Percentiles rank a stretch among this genome's conserved stretches.
Evolutionary conservation across 2,329 filamentous ascomycete species (phyloP).

Genomic region (Paecilomyces dactylethromorphus): DNA sequence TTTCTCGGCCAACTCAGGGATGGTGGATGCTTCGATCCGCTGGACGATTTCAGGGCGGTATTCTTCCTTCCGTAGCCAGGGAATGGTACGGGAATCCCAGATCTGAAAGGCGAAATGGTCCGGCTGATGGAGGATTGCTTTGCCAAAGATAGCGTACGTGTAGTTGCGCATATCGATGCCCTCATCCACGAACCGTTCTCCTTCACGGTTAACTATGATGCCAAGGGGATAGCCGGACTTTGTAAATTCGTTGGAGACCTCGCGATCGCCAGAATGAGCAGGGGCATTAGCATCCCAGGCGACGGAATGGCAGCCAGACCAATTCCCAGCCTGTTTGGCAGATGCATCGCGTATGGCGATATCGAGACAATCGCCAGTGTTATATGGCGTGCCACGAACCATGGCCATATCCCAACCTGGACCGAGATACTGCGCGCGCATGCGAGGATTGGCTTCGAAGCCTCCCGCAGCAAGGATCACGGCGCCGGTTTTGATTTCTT

Average conservation of each 20-base stretch:
- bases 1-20: slow-evolving; percentile 52
- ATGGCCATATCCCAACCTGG: slow-evolving; percentile 57
- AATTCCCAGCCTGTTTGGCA: slow-evolving; percentile 52
- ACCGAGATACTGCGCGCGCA: slow-evolving; percentile 51
- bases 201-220: slow-evolving; percentile 55
- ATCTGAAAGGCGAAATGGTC: slow-evolving; percentile 56
- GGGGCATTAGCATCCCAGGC: slow-evolving; percentile 60
- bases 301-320: slow-evolving; percentile 59
- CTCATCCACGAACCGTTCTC: slow-evolving; percentile 60
- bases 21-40: slow-evolving; percentile 43
- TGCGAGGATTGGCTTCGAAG: slow-evolving; percentile 55
- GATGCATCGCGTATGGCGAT: slow-evolving; percentile 46
- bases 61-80: slow-evolving; percentile 55
- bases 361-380: slow-evolving; percentile 53
- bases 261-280: slow-evolving; percentile 48
- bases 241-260: slow-evolving; percentile 60
- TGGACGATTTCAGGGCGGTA: slow-evolving; percentile 54
- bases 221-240: slow-evolving; percentile 64
- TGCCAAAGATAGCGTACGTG: slow-evolving; percentile 61
- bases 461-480: slow-evolving; percentile 47
- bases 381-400: slow-evolving; percentile 59
- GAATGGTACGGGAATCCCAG: slow-evolving; percentile 50
- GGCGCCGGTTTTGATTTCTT: too few species aligned
- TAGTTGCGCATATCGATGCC: slow-evolving; percentile 60
- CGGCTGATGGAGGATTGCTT: slow-evolving; percentile 55